A percentile compares a stretch with the other conserved stretches of the same genome.
phyloP scores from a whole-genome alignment of 1,284 basidiomycete genomes.

The Sporisorium sorghi region DNA sequence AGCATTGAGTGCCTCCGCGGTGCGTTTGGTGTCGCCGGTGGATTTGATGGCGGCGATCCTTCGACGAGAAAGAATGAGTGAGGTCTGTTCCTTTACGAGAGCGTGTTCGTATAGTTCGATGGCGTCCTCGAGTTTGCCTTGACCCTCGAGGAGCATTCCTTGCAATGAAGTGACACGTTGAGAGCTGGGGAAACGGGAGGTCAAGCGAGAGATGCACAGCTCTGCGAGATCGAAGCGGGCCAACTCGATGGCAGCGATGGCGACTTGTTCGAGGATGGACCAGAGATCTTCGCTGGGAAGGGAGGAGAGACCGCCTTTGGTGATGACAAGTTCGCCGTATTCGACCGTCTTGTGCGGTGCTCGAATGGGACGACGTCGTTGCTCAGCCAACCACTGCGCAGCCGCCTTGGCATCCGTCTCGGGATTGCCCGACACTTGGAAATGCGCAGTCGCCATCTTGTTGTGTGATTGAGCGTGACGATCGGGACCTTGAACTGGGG shows the following conservation, averaged over 20 bases:
- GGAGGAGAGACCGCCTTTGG: constrained; percentile 72
- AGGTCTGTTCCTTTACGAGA: constrained; percentile 79
- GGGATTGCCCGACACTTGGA: constrained; percentile 38
- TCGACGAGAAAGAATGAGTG: constrained; percentile 83
- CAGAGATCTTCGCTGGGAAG: constrained; percentile 71
- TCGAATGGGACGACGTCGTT: constrained; percentile 68
- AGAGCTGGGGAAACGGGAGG: constrained; percentile 81
- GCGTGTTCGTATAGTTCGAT: constrained; percentile 79
- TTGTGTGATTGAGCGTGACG: not conserved
- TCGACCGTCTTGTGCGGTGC: constrained; percentile 80
- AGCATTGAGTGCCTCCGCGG: constrained; percentile 80
- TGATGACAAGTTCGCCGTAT: constrained; percentile 75
- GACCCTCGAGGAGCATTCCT: constrained; percentile 86
- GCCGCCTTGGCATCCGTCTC: constrained; percentile 43
- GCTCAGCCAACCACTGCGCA: constrained; percentile 54
- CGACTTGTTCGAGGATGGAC: constrained; percentile 88
- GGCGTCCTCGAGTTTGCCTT: constrained; percentile 72
- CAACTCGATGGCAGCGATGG: constrained; percentile 85
- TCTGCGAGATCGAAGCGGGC: constrained; percentile 83
- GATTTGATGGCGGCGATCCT: constrained; percentile 76
- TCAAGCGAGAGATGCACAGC: constrained; percentile 78
- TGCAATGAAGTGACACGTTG: constrained; percentile 84
- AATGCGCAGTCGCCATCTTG: constrained; percentile 16
- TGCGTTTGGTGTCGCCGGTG: constrained; percentile 70
- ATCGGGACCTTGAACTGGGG: not conserved